Evolutionary conservation across 2,329 filamentous ascomycete species (phyloP).

Genomic region (Exophiala mesophila): DNA sequence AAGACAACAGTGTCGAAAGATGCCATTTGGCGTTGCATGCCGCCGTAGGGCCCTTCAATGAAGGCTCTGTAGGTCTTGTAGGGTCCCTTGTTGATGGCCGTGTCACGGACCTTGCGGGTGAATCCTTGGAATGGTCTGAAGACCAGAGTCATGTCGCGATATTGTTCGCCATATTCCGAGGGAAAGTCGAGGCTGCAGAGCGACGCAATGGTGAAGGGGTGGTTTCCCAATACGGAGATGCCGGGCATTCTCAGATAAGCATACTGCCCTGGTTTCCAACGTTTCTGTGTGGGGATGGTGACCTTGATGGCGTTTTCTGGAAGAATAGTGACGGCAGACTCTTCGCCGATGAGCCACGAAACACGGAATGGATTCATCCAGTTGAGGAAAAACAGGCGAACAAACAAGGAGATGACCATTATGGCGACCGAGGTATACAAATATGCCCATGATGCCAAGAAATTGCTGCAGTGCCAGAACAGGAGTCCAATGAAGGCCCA

Average conservation of each 20-base stretch:
- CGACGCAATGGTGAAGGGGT: conserved; percentile 92
- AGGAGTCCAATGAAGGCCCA: conserved; percentile 76
- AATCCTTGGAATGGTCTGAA: conserved; percentile 91
- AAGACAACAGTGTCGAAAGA: conserved; percentile 92
- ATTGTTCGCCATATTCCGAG: conserved; percentile 82
- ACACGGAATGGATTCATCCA: conserved; percentile 77
- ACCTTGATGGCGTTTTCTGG: conserved; percentile 93
- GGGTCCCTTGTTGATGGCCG: conserved; percentile 76
- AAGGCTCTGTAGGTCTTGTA: conserved; percentile 91
- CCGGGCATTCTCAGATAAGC: conserved; percentile 92
- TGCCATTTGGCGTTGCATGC: conserved; percentile 82
- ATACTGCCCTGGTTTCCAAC: conserved; percentile 90
- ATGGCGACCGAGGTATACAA: conserved; percentile 76
- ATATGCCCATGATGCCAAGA: conserved; percentile 83
- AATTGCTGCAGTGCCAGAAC: conserved; percentile 96
- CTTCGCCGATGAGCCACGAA: conserved; percentile 83
- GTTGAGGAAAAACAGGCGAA: conserved; percentile 79
- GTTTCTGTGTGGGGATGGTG: conserved; percentile 87
- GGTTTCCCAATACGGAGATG: conserved; percentile 84
- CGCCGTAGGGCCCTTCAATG: conserved; percentile 89
- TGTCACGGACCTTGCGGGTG: conserved; percentile 77
- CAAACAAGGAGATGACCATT: conserved; percentile 68
- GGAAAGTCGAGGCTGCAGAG: conserved; percentile 90
- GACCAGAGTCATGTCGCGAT: conserved; percentile 82
- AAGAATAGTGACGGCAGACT: conserved; percentile 82